These are phyloP conservation scores for Scalesia atractyloides DNA, from an alignment of 129 eudicot genomes.

Conservation along the genomic window DNA sequence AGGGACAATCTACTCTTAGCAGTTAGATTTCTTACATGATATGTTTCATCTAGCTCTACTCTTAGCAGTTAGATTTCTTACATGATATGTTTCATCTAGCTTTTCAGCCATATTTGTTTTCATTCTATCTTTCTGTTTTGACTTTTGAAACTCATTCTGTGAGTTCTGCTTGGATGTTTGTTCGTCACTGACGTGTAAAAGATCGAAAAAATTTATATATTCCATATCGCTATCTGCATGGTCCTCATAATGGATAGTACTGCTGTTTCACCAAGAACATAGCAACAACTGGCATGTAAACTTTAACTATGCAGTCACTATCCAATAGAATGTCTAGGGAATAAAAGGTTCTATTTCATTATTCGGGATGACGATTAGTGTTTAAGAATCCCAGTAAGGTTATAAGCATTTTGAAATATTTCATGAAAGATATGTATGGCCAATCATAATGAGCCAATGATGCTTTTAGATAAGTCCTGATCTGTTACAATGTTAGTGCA, in stretches of 20 bases:
- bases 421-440: slow-evolving; percentile 27
- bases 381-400: slow-evolving; percentile 33
- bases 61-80: too few species aligned
- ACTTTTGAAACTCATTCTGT: background rate
- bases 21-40: background rate
- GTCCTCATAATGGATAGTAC: background rate
- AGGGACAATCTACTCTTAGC: slow-evolving; percentile 12
- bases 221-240: slow-evolving; percentile 20
- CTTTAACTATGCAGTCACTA: slow-evolving; percentile 35
- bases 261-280: slow-evolving; percentile 20
- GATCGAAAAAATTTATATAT: slow-evolving; percentile 20
- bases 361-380: slow-evolving; percentile 30
- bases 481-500: slow-evolving; percentile 10
- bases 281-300: slow-evolving; percentile 20
- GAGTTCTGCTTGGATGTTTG: slow-evolving; percentile 23
- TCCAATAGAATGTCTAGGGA: slow-evolving; percentile 29
- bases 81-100: background rate
- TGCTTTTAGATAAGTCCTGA: slow-evolving; percentile 28
- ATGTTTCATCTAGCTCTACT: background rate
- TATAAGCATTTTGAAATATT: slow-evolving; percentile 25
- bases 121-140: slow-evolving; percentile 4
- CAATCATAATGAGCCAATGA: slow-evolving; percentile 27
- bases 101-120: slow-evolving; percentile 14
- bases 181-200: slow-evolving; percentile 30
- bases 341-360: slow-evolving; percentile 27